These are phyloP conservation scores for Yamagishiella unicocca DNA, from an alignment of 139 green algal species.

Conservation along the genomic window DNA sequence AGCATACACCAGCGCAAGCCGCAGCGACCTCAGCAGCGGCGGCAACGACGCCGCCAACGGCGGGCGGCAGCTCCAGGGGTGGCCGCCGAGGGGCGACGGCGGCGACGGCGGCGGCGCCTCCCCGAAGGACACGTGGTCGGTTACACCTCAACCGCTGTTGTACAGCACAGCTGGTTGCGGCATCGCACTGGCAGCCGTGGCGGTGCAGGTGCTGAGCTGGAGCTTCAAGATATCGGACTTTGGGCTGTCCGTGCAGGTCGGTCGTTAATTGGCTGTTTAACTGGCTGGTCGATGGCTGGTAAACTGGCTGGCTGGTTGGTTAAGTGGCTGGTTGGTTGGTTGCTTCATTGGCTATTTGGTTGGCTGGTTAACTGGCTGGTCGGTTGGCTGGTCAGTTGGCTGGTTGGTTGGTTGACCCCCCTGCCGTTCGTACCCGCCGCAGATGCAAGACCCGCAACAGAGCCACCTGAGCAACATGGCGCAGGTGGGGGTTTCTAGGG, in stretches of 20 bases:
- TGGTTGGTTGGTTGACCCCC: not conserved
- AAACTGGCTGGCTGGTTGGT: not conserved
- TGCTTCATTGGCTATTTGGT: not conserved
- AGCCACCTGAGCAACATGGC: constrained; percentile 5
- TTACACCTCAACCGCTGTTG: not conserved
- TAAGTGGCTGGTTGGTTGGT: too few species aligned
- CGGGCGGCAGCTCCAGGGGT: too few species aligned
- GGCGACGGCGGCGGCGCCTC: too few species aligned
- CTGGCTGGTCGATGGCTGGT: not conserved
- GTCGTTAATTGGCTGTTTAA: not conserved
- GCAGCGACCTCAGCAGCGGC: too few species aligned
- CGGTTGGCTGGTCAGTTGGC: not conserved
- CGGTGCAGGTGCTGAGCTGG: not conserved
- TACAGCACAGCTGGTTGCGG: not conserved
- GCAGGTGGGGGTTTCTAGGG: constrained; percentile 19
- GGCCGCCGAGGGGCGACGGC: not conserved
- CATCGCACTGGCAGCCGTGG: not conserved
- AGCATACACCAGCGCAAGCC: too few species aligned
- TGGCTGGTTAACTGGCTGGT: not conserved
- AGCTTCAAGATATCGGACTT: constrained; percentile 10
- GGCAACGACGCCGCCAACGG: too few species aligned
- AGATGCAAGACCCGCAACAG: not conserved
- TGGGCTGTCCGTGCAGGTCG: not conserved
- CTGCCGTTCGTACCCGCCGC: not conserved
- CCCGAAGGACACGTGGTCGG: too few species aligned